Evolutionary conservation across 2,329 filamentous ascomycete species (phyloP).

Genomic region (Pseudocercospora crystallina): DNA sequence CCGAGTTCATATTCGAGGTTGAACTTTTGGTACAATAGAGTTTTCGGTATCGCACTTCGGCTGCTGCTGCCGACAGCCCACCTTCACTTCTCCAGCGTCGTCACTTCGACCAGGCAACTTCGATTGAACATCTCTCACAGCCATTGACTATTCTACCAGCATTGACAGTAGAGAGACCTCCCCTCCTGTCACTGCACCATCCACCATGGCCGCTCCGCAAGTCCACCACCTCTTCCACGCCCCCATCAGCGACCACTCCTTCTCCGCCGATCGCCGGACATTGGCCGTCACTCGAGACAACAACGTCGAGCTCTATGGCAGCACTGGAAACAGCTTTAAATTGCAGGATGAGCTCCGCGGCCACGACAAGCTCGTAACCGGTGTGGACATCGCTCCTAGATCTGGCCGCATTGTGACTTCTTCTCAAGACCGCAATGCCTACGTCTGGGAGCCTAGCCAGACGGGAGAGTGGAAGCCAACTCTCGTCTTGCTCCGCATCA

Average conservation of each 20-base stretch:
- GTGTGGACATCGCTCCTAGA: slow-evolving; percentile 89
- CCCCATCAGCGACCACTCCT: slow-evolving; percentile 96
- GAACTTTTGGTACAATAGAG: not conserved
- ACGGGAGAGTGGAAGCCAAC: slow-evolving; percentile 92
- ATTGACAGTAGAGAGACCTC: slow-evolving; percentile 86
- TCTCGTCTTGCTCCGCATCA: slow-evolving; percentile 93
- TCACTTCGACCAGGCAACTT: slow-evolving; percentile 12
- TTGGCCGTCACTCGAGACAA: slow-evolving; percentile 90
- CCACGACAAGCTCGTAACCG: slow-evolving; percentile 95
- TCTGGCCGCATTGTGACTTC: slow-evolving; percentile 95
- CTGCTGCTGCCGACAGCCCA: too few species aligned
- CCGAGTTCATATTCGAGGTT: not conserved
- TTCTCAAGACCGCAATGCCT: slow-evolving; percentile 95
- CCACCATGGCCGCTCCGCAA: slow-evolving; percentile 77
- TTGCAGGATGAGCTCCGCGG: slow-evolving; percentile 91
- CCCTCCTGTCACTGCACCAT: slow-evolving; percentile 66
- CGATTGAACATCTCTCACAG: not conserved
- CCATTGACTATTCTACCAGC: slow-evolving; percentile 1
- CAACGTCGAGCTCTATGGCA: slow-evolving; percentile 82
- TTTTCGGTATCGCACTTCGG: too few species aligned
- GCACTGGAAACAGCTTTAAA: slow-evolving; percentile 67
- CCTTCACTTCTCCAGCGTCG: slow-evolving; percentile 9
- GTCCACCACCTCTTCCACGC: slow-evolving; percentile 96
- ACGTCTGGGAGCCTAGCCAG: slow-evolving; percentile 95
- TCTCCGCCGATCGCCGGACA: slow-evolving; percentile 85